Percentiles rank a stretch among this genome's conserved stretches.
Conservation (phyloP, 2,329 filamentous ascomycete species). For the Penicillium thymicola region DNA sequence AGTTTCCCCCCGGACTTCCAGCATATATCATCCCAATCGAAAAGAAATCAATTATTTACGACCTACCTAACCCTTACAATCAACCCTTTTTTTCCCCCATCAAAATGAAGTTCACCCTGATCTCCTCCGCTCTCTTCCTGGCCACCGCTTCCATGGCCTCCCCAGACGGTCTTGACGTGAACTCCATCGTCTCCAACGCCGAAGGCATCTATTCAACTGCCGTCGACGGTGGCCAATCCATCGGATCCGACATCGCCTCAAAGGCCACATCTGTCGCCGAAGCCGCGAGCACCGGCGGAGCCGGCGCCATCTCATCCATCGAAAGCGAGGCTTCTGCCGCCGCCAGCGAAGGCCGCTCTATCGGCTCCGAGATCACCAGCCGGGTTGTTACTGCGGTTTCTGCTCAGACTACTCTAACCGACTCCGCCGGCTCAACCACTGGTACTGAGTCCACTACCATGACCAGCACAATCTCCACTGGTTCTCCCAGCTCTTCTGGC, state of each 20-base stretch:
- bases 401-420: constrained; percentile 17
- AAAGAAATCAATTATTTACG: not conserved
- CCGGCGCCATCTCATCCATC: constrained; percentile 15
- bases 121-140: constrained; percentile 26
- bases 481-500: not conserved
- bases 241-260: constrained; percentile 13
- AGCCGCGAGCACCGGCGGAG: constrained; percentile 12
- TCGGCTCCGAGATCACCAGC: constrained; percentile 16
- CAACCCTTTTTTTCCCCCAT: not conserved
- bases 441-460: constrained; percentile 15
- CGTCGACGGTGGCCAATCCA: constrained; percentile 3
- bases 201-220: not conserved
- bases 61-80: not conserved
- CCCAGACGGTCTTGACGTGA: constrained; percentile 15
- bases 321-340: constrained; percentile 14
- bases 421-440: constrained; percentile 19
- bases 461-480: constrained; percentile 2
- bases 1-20: constrained; percentile 1
- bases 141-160: constrained; percentile 22
- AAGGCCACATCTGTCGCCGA: constrained; percentile 10
- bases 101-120: constrained; percentile 29
- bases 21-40: not conserved
- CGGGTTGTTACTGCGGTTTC: constrained; percentile 10
- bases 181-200: constrained; percentile 15
- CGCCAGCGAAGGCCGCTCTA: constrained; percentile 14